Conservation (phyloP, 257 asterid genomes). For the Leptodermis oblonga region DNA sequence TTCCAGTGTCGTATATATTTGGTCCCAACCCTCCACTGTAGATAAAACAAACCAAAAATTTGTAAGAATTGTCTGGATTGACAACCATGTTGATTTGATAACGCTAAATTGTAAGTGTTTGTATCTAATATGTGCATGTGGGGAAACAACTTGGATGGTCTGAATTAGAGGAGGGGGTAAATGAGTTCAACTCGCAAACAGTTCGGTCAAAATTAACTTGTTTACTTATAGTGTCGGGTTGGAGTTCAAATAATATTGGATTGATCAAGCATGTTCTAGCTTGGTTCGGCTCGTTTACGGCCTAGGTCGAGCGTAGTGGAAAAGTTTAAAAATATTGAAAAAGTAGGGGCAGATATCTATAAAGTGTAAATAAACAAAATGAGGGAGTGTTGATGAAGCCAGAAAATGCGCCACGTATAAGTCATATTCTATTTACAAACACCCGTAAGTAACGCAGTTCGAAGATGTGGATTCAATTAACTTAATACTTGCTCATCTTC, state of each 20-base stretch:
- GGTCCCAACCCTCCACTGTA: neutral
- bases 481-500: neutral
- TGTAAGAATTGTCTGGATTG: neutral
- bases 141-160: neutral
- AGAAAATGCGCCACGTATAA: slow-evolving; percentile 26
- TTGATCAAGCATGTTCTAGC: no score
- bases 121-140: neutral
- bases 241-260: no score
- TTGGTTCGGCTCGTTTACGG: no score
- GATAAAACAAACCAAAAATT: neutral
- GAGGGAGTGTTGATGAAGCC: slow-evolving; percentile 17
- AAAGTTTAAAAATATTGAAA: neutral
- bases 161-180: no score
- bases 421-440: neutral
- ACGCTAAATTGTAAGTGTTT: neutral
- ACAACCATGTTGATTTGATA: neutral
- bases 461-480: neutral
- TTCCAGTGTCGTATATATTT: neutral
- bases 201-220: no score
- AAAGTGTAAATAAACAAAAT: no score
- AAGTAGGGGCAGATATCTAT: no score
- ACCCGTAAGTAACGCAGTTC: neutral
- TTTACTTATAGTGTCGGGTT: no score
- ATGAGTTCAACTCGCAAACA: no score
- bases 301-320: neutral